These are phyloP conservation scores for Carnegiea gigantea DNA, from an alignment of 179 eudicot species.

Conservation along the genomic window DNA sequence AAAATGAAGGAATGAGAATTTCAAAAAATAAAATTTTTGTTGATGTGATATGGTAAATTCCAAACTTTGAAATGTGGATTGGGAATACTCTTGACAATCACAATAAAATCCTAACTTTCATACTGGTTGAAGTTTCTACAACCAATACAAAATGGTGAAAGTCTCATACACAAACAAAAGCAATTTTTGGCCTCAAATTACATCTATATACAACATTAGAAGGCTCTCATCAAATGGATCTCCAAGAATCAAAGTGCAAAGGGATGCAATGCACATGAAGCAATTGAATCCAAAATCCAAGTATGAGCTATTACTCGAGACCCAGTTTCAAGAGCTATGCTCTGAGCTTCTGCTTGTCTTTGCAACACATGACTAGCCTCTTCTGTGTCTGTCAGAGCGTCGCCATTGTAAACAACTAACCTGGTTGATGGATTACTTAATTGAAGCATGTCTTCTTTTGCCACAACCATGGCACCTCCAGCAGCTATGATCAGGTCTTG, in stretches of 20 bases:
- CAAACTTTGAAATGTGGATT: too few species aligned
- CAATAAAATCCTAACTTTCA: background rate
- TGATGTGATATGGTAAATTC: too few species aligned
- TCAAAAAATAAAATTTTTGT: too few species aligned
- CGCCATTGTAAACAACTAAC: conserved; percentile 53
- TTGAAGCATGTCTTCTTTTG: conserved; percentile 38
- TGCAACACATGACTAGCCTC: background rate
- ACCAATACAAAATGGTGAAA: too few species aligned
- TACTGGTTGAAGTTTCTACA: too few species aligned
- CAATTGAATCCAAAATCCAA: conserved; percentile 10
- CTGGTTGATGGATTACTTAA: conserved; percentile 19
- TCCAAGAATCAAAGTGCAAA: background rate
- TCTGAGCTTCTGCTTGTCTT: conserved; percentile 5
- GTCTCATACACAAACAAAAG: background rate
- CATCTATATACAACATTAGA: background rate
- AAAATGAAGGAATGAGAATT: too few species aligned
- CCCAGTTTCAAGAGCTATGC: background rate
- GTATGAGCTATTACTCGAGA: conserved; percentile 6
- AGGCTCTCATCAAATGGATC: background rate
- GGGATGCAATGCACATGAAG: background rate
- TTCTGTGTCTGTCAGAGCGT: conserved; percentile 1
- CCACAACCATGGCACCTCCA: conserved; percentile 57
- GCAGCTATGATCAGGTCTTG: conserved; percentile 54
- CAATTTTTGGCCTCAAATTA: background rate
- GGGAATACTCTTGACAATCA: background rate